A percentile compares a stretch with the other conserved stretches of the same genome.
These are phyloP conservation scores for Xylaria scruposa DNA, from an alignment of 495 filamentous ascomycete genomes.

Conservation along the genomic window DNA sequence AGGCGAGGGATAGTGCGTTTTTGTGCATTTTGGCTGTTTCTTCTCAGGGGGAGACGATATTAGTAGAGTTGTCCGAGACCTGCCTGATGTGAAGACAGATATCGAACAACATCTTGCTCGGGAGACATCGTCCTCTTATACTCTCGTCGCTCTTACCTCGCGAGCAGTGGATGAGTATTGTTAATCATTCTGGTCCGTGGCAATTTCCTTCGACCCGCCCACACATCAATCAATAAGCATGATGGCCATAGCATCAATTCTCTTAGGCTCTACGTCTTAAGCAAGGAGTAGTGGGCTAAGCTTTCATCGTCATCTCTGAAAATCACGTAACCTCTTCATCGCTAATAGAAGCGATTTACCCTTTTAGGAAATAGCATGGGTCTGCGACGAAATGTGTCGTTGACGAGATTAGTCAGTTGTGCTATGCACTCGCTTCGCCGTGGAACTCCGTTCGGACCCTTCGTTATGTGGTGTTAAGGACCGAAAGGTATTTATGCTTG, in stretches of 20 bases:
- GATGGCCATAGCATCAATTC: neutral
- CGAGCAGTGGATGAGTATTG: neutral
- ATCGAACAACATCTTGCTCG: neutral
- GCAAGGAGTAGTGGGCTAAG: neutral
- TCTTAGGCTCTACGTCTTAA: neutral
- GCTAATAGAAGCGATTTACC: neutral
- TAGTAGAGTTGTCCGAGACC: neutral
- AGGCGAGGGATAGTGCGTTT: neutral
- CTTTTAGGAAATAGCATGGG: neutral
- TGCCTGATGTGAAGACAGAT: neutral
- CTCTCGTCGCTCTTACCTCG: neutral
- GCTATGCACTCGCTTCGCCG: neutral
- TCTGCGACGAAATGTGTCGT: neutral
- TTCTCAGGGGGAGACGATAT: neutral
- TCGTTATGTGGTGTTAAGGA: neutral
- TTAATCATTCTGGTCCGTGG: neutral
- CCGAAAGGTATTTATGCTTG: neutral
- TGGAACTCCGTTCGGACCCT: neutral
- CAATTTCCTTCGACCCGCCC: neutral
- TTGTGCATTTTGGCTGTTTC: neutral
- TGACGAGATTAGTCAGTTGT: slow-evolving; percentile 1
- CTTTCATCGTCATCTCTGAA: neutral
- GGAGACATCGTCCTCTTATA: neutral
- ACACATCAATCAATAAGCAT: neutral
- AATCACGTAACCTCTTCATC: neutral